These are phyloP conservation scores for Persicaria tinctoria DNA, from an alignment of 148 eudicot genomes.

Conservation along the genomic window DNA sequence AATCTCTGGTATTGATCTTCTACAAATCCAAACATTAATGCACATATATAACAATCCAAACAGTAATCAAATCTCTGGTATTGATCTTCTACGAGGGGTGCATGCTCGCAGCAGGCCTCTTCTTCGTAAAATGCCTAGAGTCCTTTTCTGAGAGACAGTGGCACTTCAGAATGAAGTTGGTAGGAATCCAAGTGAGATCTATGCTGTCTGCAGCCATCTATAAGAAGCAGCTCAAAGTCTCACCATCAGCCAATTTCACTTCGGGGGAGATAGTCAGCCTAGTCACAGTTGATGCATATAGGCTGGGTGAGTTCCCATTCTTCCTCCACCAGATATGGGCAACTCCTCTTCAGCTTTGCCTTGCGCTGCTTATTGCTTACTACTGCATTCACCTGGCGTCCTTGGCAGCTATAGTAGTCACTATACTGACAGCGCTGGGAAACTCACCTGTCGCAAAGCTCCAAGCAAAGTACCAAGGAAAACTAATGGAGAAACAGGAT, in stretches of 20 bases:
- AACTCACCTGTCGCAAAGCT: slow-evolving; percentile 65
- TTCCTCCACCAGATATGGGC: slow-evolving; percentile 90
- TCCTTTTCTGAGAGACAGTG: slow-evolving; percentile 53
- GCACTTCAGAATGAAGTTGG: slow-evolving; percentile 50
- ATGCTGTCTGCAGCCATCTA: slow-evolving; percentile 69
- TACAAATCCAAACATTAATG: too few relatives aligned
- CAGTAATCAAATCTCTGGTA: too few relatives aligned
- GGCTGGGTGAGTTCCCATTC: slow-evolving; percentile 77
- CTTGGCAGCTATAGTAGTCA: slow-evolving; percentile 48
- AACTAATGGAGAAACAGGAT: slow-evolving; percentile 72
- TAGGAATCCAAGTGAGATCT: slow-evolving; percentile 65
- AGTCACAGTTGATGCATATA: slow-evolving; percentile 68
- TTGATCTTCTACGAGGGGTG: slow-evolving; percentile 23
- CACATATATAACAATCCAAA: too few relatives aligned
- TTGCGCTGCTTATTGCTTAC: slow-evolving; percentile 47
- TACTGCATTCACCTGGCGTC: slow-evolving; percentile 71
- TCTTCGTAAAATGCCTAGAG: slow-evolving; percentile 35
- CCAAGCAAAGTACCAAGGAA: slow-evolving; percentile 59
- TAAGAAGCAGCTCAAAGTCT: slow-evolving; percentile 14
- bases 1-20: too few relatives aligned
- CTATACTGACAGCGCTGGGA: slow-evolving; percentile 57
- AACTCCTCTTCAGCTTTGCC: slow-evolving; percentile 53
- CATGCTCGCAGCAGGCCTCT: slow-evolving; percentile 22
- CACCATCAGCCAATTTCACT: slow-evolving; percentile 51
- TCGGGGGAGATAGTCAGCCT: slow-evolving; percentile 64